Percentiles rank a stretch among this genome's conserved stretches.
Evolutionary conservation across 208 protist species (phyloP).

Genomic region (Novymonas esmeraldas): DNA sequence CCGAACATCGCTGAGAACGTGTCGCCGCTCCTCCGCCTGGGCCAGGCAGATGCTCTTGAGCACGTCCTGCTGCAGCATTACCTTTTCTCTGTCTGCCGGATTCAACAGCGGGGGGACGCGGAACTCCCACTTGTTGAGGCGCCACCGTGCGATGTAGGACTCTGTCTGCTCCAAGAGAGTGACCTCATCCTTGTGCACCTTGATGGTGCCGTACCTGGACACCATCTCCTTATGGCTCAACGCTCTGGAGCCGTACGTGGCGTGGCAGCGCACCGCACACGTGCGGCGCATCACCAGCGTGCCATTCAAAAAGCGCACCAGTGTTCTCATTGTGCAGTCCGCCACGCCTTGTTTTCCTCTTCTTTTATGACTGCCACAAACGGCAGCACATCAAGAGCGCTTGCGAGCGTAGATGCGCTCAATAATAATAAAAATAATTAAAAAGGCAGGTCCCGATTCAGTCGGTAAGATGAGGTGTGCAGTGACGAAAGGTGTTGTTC

Average conservation of each 20-base stretch:
- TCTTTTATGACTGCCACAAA: background rate
- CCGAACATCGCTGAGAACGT: constrained; percentile 49
- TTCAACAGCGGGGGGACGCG: constrained; percentile 62
- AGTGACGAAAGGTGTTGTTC: too few species aligned
- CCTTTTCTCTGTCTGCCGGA: constrained; percentile 48
- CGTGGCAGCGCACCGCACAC: constrained; percentile 38
- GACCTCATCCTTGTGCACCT: constrained; percentile 28
- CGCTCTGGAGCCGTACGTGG: constrained; percentile 50
- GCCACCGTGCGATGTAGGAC: constrained; percentile 60
- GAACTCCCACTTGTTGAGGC: constrained; percentile 89
- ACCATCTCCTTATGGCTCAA: constrained; percentile 57
- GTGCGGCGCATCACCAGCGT: constrained; percentile 10
- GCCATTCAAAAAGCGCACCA: constrained; percentile 12
- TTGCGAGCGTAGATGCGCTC: too few species aligned
- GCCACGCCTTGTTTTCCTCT: background rate
- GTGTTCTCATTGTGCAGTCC: constrained; percentile 2
- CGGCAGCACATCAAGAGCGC: too few species aligned
- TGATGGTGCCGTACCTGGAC: constrained; percentile 17
- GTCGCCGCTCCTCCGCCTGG: constrained; percentile 40
- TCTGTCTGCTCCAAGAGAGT: constrained; percentile 63
- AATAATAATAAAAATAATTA: too few species aligned
- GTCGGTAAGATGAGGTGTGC: too few species aligned
- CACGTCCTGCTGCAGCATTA: constrained; percentile 65
- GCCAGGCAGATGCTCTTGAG: constrained; percentile 64
- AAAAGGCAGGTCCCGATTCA: too few species aligned